Conservation (phyloP, 169 alveolate species). For the Fabrea salina region DNA sequence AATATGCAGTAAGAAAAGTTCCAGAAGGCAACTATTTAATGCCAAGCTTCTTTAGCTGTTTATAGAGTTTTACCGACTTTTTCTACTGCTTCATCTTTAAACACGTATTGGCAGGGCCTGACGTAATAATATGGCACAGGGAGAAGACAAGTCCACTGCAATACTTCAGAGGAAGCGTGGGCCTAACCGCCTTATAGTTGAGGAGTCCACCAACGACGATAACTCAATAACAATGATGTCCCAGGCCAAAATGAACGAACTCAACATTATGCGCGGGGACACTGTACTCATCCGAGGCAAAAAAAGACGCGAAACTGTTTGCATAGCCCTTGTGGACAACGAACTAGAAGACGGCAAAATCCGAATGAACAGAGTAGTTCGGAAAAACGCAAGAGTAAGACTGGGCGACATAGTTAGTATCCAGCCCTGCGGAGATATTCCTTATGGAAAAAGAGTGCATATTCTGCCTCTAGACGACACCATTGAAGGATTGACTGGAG, state of each 20-base stretch:
- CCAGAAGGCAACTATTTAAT: too few relatives aligned
- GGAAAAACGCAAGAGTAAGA: slow-evolving; percentile 97
- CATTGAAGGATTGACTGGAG: slow-evolving; percentile 98
- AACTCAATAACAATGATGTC: slow-evolving; percentile 96
- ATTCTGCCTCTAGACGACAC: slow-evolving; percentile 99
- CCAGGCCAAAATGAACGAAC: slow-evolving; percentile 94
- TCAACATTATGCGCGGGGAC: slow-evolving; percentile 98
- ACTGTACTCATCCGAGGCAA: slow-evolving; percentile 98
- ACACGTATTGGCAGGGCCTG: too few relatives aligned
- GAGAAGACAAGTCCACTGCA: slow-evolving; percentile 74
- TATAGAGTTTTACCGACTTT: background rate
- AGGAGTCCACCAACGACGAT: slow-evolving; percentile 99
- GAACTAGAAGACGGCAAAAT: slow-evolving; percentile 96
- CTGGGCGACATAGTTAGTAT: slow-evolving; percentile 96
- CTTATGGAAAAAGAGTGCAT: slow-evolving; percentile 97
- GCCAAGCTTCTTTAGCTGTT: too few relatives aligned
- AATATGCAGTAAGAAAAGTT: too few relatives aligned
- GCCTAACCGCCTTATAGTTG: slow-evolving; percentile 92
- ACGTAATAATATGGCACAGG: too few relatives aligned
- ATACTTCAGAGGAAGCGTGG: slow-evolving; percentile 84
- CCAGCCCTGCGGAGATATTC: slow-evolving; percentile 96
- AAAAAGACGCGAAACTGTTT: slow-evolving; percentile 97
- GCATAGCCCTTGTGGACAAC: slow-evolving; percentile 96
- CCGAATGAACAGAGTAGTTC: slow-evolving; percentile 93
- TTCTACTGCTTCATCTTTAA: background rate